Base-by-base conservation (phyloP, 2,329 filamentous ascomycete species). In the Aspergillus sp. region DNA sequence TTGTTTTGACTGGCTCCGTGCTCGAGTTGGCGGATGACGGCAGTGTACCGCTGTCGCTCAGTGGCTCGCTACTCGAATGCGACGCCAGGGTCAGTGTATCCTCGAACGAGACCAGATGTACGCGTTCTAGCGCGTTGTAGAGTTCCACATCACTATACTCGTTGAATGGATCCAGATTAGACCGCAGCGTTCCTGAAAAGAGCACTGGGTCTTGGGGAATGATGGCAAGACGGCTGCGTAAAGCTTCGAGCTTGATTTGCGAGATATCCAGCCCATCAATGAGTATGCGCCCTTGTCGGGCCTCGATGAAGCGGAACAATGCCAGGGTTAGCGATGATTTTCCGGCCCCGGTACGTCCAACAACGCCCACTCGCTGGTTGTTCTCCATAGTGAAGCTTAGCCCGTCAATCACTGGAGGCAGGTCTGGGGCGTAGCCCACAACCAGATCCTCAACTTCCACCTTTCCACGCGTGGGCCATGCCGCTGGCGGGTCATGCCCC, bases 121-220 rank as follows among this genome's bases (percentile, higher is more conserved):
- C 90, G 7, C 89, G 84, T 49, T 84, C 80, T 0, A 94, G 81
- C 1, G 86, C 89, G 64, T 91, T 88, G 38, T 83, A 83, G 13
- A 94, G 83, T 69, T 90, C 87, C 0, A 79, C 80, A 65, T 94
- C 90, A 1, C 81, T 83, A 70, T 90, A 85, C 59, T 89, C 80
- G 59, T 88, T 81, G 66, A 92, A 92, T 0, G 90, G 88, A 70
- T 94, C 91, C 4, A 94, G 82, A 68, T 94, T 94, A 48, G 83
- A 87, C 51, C 90, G 83, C 23, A 95, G 80, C 0, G 90, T 92
- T 30, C 91, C 91, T 1, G 88, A 90, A 76, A 94, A 93, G 7
- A 95, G 81, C 1, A 93, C 89, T 0, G 91, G 90, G 64, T 95
- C 90, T 76, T 92, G 89, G 2, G 91, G 90, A 55, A 94, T 93